Percentiles rank a stretch among this genome's conserved stretches.
Conservation (phyloP, 225 moss, liverwort and hornwort species). For the Polytrichum commune region DNA sequence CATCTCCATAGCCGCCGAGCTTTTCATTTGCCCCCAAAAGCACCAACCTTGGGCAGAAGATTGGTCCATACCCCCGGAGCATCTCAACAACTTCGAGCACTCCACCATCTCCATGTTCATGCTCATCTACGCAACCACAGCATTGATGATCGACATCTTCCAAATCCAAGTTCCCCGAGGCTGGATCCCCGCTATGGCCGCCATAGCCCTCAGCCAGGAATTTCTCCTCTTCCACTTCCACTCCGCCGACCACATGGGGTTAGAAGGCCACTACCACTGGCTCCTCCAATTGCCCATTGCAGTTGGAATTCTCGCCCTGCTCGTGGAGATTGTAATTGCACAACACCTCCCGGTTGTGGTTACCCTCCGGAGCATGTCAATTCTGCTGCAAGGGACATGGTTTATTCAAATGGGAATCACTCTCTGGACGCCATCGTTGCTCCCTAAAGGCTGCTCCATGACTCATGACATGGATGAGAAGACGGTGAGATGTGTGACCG, state of each 20-base stretch:
- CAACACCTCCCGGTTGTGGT: slow-evolving; percentile 28
- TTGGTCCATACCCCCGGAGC: slow-evolving; percentile 67
- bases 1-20: slow-evolving; percentile 76
- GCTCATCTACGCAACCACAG: slow-evolving; percentile 47
- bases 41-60: slow-evolving; percentile 76
- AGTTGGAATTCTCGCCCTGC: slow-evolving; percentile 19
- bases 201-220: slow-evolving; percentile 71
- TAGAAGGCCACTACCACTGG: slow-evolving; percentile 94
- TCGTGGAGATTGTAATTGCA: slow-evolving; percentile 33
- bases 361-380: slow-evolving; percentile 30
- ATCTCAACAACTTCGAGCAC: slow-evolving; percentile 97
- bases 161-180: slow-evolving; percentile 47
- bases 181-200: slow-evolving; percentile 45
- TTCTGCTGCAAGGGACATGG: slow-evolving; percentile 71
- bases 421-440: slow-evolving; percentile 56
- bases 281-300: slow-evolving; percentile 75
- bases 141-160: slow-evolving; percentile 35
- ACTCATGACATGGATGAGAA: slow-evolving; percentile 2
- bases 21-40: slow-evolving; percentile 67
- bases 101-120: slow-evolving; percentile 81
- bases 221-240: slow-evolving; percentile 88
- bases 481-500: slow-evolving; percentile 29
- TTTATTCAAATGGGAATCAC: slow-evolving; percentile 79
- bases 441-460: slow-evolving; percentile 48
- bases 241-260: slow-evolving; percentile 83